Base-by-base conservation (phyloP, 768 basidiomycete genomes). In the Rhizopogon vinicolor region DNA sequence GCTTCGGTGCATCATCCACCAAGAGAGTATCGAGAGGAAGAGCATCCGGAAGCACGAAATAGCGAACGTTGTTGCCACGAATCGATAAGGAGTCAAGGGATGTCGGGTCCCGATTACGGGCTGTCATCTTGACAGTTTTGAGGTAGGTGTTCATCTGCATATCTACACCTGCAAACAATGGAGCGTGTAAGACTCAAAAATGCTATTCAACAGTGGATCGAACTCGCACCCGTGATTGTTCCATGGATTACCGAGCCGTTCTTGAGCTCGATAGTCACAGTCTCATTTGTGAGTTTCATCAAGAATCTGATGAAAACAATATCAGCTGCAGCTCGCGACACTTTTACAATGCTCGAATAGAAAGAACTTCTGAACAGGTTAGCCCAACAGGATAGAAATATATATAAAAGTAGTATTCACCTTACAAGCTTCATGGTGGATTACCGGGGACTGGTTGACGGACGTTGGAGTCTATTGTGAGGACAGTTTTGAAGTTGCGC, bases 241-340 rank as follows among this genome's bases (percentile, higher is more conserved):
- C 96, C 96, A 65, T 96, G 90, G n/a, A 99, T 87, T 51, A 93
- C 75, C 0, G 93, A 92, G 31, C 96, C 97, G 65, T 99, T 98
- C 76, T 99, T 99, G 63, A 99, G 82, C 78, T 99, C 96, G 71
- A 98, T 83, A 59, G 95, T 93, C 63, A 98, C 95, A 58, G 95
- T 95, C 80, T 99, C 97, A 71, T 98, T 98, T 81, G 96, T 96
- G 76, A 99, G 75, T 81, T 98, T 98, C 96, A 98, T 99, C 80
- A 97, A 83, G 77, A 96, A 98, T 72, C 93, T 96, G 67, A 33
- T 53, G 35, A 49, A 44, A 58, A 55, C 14, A 37, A 49, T 22
- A 58, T 67, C 62, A 68, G 63, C 45, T 33, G 10, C 10, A 9
- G 35, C 35, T 37, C 25, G 25, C 10, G 33, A 29, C 12, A 9